phyloP scores from a whole-genome alignment of 139 green algal species.

The Micromonas pusilla region DNA sequence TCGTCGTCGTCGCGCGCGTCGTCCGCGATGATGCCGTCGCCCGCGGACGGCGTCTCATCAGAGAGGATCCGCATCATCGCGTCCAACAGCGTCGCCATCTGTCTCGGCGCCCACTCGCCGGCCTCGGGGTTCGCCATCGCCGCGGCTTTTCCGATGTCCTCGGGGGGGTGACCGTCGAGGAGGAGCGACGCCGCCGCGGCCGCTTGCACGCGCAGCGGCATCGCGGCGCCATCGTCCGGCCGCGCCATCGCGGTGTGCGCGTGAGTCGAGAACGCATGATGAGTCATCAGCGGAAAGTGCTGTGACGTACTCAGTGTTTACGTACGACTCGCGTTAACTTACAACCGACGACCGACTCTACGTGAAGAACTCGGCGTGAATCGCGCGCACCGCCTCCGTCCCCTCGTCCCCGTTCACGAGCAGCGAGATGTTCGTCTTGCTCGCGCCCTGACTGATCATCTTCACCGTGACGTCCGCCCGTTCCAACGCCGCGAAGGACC shows the following conservation, averaged over 20 bases:
- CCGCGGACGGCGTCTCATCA: too few relatives aligned
- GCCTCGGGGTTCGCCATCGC: neutral
- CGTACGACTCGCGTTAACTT: too few relatives aligned
- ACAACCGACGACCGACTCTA: too few relatives aligned
- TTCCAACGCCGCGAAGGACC: conserved; percentile 27
- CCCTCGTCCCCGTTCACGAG: conserved; percentile 8
- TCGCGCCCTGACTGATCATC: conserved; percentile 31
- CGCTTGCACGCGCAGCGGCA: neutral
- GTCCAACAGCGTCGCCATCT: neutral
- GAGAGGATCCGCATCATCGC: neutral
- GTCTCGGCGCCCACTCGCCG: neutral
- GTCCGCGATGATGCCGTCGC: neutral
- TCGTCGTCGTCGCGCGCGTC: neutral
- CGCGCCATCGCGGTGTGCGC: too few relatives aligned
- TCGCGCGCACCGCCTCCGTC: neutral
- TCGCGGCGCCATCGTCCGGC: neutral
- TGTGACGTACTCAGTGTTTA: too few relatives aligned
- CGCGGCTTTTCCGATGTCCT: neutral
- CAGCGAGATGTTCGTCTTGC: conserved; percentile 30
- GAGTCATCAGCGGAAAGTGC: too few relatives aligned
- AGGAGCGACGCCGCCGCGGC: neutral
- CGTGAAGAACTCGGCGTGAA: conserved; percentile 35
- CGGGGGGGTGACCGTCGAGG: neutral
- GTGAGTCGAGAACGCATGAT: too few relatives aligned
- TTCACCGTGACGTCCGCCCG: conserved; percentile 20